phyloP scores from a whole-genome alignment of 768 basidiomycete genomes.

The Strobilomyces confusus region DNA sequence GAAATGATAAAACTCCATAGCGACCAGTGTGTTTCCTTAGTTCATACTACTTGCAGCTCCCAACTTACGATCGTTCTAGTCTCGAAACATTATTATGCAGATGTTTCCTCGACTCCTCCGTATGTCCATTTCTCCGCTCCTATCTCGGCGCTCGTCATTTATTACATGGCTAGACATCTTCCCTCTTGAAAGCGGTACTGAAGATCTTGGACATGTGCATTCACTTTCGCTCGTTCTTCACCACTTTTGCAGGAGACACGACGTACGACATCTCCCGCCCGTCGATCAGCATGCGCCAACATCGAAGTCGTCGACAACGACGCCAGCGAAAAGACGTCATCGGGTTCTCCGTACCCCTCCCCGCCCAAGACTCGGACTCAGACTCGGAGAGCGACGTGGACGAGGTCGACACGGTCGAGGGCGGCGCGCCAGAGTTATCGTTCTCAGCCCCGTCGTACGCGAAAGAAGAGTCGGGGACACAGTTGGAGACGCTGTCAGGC shows the following conservation, averaged over 20 bases:
- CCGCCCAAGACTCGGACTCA: conserved; percentile 36
- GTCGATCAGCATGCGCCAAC: conserved; percentile 50
- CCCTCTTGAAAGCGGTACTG: conserved; percentile 61
- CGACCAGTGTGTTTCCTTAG: conserved; percentile 51
- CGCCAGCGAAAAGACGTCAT: conserved; percentile 55
- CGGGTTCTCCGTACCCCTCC: conserved; percentile 48
- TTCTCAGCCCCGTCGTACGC: conserved; percentile 39
- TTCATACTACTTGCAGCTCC: not conserved
- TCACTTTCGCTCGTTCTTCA: conserved; percentile 63
- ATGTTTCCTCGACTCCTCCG: conserved; percentile 63
- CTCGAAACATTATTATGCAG: conserved; percentile 56
- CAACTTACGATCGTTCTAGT: conserved; percentile 32
- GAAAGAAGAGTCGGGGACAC: conserved; percentile 46
- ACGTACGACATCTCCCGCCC: conserved; percentile 53
- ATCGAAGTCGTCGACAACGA: conserved; percentile 59
- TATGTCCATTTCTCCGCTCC: conserved; percentile 27
- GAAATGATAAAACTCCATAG: conserved; percentile 70
- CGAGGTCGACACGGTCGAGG: not conserved
- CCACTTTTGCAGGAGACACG: conserved; percentile 55
- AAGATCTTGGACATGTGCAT: conserved; percentile 72
- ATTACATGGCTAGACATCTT: conserved; percentile 46
- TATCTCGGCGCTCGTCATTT: not conserved
- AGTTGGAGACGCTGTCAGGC: conserved; percentile 58
- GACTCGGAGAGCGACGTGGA: not conserved
- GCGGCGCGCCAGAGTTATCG: conserved; percentile 29